These are phyloP conservation scores for Kwoniella europaea DNA, from an alignment of 768 basidiomycete species.

Conservation along the genomic window DNA sequence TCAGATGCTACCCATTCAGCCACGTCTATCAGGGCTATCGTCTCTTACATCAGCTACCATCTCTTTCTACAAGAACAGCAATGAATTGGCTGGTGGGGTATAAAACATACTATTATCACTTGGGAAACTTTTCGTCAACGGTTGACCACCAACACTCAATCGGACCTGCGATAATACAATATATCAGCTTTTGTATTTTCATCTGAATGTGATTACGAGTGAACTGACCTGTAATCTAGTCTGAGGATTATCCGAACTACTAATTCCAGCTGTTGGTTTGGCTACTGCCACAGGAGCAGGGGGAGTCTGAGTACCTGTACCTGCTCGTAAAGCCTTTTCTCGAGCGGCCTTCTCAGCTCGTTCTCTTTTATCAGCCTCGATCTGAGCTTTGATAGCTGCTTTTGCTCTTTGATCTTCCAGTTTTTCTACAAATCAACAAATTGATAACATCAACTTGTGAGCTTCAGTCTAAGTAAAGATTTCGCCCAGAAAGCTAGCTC, in stretches of 20 bases:
- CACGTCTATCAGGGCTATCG: constrained; percentile 75
- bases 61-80: not conserved
- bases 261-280: constrained; percentile 56
- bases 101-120: constrained; percentile 52
- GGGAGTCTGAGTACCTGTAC: constrained; percentile 61
- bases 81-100: not conserved
- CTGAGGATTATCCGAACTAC: constrained; percentile 78
- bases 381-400: constrained; percentile 88
- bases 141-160: constrained; percentile 76
- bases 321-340: constrained; percentile 90
- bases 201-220: not conserved
- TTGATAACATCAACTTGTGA: not conserved
- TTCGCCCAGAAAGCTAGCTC: constrained; percentile 24
- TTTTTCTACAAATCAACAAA: constrained; percentile 68
- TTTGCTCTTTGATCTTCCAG: constrained; percentile 82
- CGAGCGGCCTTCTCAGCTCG: constrained; percentile 84
- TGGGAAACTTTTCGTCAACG: constrained; percentile 65
- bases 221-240: constrained; percentile 70
- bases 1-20: constrained; percentile 86
- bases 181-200: not conserved
- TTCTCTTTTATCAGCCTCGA: constrained; percentile 88
- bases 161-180: constrained; percentile 66
- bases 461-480: not conserved
- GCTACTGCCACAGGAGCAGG: constrained; percentile 61
- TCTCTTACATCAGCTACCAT: constrained; percentile 2